Percentiles rank a stretch among this genome's conserved stretches.
Conservation (phyloP, 1,139 yeast genomes). For the Meyerozyma athensensis region DNA sequence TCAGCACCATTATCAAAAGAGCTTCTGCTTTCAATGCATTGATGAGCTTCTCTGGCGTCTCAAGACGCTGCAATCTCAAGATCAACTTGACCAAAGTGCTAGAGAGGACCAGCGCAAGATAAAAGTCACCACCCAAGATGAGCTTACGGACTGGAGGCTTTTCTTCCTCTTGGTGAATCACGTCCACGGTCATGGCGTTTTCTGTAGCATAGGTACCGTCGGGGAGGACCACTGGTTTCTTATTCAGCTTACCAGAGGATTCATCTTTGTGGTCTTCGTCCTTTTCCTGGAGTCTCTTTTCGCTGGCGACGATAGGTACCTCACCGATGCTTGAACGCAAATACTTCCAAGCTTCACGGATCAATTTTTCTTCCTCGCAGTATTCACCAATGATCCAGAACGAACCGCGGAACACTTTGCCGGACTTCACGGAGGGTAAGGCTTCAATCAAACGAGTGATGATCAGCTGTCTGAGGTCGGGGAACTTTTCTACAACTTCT, state of each 20-base stretch:
- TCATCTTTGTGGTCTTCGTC: slow-evolving; percentile 25
- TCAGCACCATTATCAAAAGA: slow-evolving; percentile 83
- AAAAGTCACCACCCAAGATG: slow-evolving; percentile 83
- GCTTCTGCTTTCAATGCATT: slow-evolving; percentile 96
- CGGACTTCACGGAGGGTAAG: slow-evolving; percentile 69
- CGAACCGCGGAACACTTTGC: slow-evolving; percentile 90
- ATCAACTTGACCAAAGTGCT: slow-evolving; percentile 87
- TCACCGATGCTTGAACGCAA: slow-evolving; percentile 85
- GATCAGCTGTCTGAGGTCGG: slow-evolving; percentile 67
- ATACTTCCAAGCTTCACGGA: slow-evolving; percentile 83
- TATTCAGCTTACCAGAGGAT: slow-evolving; percentile 22
- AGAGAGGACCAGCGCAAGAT: slow-evolving; percentile 82
- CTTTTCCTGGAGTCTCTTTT: slow-evolving; percentile 45
- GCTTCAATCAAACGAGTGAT: slow-evolving; percentile 59
- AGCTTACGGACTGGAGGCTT: slow-evolving; percentile 79
- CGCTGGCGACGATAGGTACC: slow-evolving; percentile 81
- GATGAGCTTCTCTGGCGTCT: slow-evolving; percentile 50
- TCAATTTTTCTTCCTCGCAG: slow-evolving; percentile 63
- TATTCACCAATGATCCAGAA: slow-evolving; percentile 97
- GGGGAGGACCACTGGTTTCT: slow-evolving; percentile 77
- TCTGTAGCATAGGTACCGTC: slow-evolving; percentile 99
- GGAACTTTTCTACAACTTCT: slow-evolving; percentile 91
- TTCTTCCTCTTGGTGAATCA: slow-evolving; percentile 30
- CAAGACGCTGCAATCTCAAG: slow-evolving; percentile 63
- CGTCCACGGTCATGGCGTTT: slow-evolving; percentile 64